Percentiles rank a stretch among this genome's conserved stretches.
These are phyloP conservation scores for Gaeumannomyces tritici DNA, from an alignment of 2,329 filamentous ascomycete genomes.

Conservation along the genomic window DNA sequence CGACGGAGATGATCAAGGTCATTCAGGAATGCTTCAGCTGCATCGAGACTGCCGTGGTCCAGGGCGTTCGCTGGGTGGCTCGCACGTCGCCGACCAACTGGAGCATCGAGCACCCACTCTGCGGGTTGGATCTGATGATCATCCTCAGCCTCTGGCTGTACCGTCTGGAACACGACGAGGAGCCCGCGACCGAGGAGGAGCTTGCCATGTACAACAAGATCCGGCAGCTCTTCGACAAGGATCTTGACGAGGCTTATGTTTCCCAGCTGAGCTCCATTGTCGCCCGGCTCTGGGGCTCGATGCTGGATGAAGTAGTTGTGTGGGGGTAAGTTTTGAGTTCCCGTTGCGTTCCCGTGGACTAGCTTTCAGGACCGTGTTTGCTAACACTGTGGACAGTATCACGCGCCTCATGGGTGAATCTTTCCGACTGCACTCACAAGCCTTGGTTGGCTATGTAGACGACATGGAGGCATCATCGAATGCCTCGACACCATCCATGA, in stretches of 20 bases:
- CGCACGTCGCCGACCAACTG: slow-evolving; percentile 95
- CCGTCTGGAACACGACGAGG: slow-evolving; percentile 97
- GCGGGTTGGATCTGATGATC: slow-evolving; percentile 94
- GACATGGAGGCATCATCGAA: slow-evolving; percentile 62
- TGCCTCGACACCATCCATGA: slow-evolving; percentile 62
- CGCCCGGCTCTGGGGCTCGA: slow-evolving; percentile 89
- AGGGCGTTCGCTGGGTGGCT: slow-evolving; percentile 97
- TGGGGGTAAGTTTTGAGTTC: slow-evolving; percentile 72
- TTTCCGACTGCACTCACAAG: slow-evolving; percentile 93
- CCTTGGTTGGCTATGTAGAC: slow-evolving; percentile 89
- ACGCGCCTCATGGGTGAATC: slow-evolving; percentile 96
- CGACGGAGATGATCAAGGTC: slow-evolving; percentile 95
- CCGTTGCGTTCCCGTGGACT: too few relatives aligned
- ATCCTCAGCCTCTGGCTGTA: slow-evolving; percentile 97
- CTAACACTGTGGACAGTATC: slow-evolving; percentile 53
- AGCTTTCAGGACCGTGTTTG: neutral
- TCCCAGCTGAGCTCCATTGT: slow-evolving; percentile 90
- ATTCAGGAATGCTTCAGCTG: slow-evolving; percentile 97
- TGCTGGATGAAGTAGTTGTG: slow-evolving; percentile 97
- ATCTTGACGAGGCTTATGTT: slow-evolving; percentile 72
- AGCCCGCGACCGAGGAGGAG: slow-evolving; percentile 78
- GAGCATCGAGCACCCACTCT: slow-evolving; percentile 96
- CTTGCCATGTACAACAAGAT: slow-evolving; percentile 87
- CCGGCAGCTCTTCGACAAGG: slow-evolving; percentile 81
- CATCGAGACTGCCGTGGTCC: slow-evolving; percentile 88